phyloP scores from a whole-genome alignment of 371 early-diverging fungal genomes.

The Mucor mucedo region DNA sequence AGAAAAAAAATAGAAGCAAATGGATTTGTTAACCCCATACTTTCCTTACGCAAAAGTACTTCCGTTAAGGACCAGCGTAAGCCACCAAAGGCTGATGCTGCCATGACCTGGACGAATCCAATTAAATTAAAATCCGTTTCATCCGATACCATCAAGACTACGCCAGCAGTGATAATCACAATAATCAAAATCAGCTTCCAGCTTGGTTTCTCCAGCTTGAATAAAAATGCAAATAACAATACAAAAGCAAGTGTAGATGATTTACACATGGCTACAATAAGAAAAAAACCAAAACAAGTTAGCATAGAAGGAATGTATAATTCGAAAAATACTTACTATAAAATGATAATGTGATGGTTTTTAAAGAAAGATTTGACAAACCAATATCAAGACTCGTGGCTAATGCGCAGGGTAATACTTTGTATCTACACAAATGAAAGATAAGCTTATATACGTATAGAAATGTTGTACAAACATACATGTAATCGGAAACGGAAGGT shows the following conservation, averaged over 20 bases:
- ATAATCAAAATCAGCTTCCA: conserved; percentile 75
- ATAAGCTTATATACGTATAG: background rate
- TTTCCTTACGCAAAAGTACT: conserved; percentile 76
- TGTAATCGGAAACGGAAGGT: conserved; percentile 63
- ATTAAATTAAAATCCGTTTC: conserved; percentile 75
- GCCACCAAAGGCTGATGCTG: conserved; percentile 85
- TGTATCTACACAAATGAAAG: conserved; percentile 40
- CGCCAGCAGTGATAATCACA: conserved; percentile 76
- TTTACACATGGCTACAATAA: conserved; percentile 84
- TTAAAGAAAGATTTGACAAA: conserved; percentile 82
- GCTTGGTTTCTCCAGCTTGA: conserved; percentile 79
- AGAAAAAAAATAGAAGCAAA: conserved; percentile 79
- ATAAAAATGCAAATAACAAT: conserved; percentile 86
- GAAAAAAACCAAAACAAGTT: conserved; percentile 2
- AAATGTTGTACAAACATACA: conserved; percentile 32
- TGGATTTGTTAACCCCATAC: conserved; percentile 82
- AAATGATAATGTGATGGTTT: conserved; percentile 86
- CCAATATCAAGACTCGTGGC: conserved; percentile 93
- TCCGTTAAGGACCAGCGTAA: conserved; percentile 90
- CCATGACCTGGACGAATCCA: conserved; percentile 71
- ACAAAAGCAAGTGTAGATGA: conserved; percentile 88
- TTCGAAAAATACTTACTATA: conserved; percentile 64
- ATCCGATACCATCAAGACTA: conserved; percentile 85
- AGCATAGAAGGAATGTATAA: background rate
- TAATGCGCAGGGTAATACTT: conserved; percentile 82